Evolutionary conservation across 441 rosid genomes (phyloP).

Genomic region (Geranium incanum): DNA sequence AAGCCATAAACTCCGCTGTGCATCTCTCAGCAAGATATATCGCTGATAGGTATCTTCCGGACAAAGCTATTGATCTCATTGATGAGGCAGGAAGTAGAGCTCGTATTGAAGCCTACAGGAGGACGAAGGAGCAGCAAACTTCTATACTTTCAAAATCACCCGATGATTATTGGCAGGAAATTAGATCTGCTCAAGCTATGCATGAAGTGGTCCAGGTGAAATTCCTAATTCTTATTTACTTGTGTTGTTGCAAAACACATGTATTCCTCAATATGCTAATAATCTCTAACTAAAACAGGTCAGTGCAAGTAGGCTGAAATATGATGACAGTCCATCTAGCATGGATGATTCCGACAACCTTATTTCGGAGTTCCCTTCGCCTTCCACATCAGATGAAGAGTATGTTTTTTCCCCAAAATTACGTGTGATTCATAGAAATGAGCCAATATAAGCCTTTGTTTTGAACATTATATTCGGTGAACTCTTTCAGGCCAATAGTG

Average conservation of each 20-base stretch:
- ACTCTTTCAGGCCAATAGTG: constrained; percentile 46
- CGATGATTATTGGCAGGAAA: constrained; percentile 92
- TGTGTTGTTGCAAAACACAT: not conserved
- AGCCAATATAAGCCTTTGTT: constrained; percentile 7
- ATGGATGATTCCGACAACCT: constrained; percentile 39
- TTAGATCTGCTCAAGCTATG: constrained; percentile 87
- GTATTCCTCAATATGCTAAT: constrained; percentile 21
- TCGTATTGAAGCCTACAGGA: constrained; percentile 66
- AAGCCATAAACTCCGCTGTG: constrained; percentile 71
- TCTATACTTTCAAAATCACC: constrained; percentile 74
- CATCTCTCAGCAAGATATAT: constrained; percentile 59
- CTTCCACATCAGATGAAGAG: constrained; percentile 50
- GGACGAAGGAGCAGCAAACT: constrained; percentile 69
- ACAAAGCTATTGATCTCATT: constrained; percentile 74
- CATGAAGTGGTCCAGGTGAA: constrained; percentile 73
- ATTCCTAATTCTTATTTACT: not conserved
- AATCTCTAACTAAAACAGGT: constrained; percentile 41
- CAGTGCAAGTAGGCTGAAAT: constrained; percentile 44
- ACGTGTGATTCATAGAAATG: not conserved
- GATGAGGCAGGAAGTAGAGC: constrained; percentile 95
- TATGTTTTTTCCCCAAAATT: constrained; percentile 32
- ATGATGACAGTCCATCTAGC: constrained; percentile 35
- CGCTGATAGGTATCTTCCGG: constrained; percentile 65
- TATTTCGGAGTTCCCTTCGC: constrained; percentile 43
- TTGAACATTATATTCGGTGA: constrained; percentile 17